Evolutionary conservation across 164 flowering plant species (phyloP).

Genomic region (Vitis rotundifolia): DNA sequence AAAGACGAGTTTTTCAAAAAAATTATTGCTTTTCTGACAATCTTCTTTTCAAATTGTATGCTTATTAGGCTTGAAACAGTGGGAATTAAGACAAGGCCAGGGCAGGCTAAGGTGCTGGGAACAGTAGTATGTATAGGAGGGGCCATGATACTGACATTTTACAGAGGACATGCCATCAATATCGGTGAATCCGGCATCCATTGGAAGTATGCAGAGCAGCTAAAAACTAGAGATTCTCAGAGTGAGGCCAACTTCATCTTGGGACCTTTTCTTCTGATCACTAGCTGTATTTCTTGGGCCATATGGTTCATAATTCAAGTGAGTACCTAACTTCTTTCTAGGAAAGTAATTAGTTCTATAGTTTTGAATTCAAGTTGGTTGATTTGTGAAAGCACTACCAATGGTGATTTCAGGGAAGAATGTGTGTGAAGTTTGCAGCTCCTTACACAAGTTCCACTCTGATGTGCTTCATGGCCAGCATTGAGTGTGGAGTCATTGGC

Average conservation of each 20-base stretch:
- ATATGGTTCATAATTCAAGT: conserved; percentile 79
- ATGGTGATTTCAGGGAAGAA: conserved; percentile 22
- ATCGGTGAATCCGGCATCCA: conserved; percentile 58
- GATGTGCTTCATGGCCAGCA: conserved; percentile 29
- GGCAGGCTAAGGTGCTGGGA: conserved; percentile 74
- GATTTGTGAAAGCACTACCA: too few species aligned
- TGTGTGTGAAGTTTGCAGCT: conserved; percentile 30
- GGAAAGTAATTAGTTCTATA: too few species aligned
- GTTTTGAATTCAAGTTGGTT: background rate
- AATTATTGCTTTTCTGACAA: background rate
- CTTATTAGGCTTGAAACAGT: conserved; percentile 59
- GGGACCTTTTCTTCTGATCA: conserved; percentile 60
- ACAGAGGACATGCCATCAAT: conserved; percentile 54
- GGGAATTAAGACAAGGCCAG: conserved; percentile 46
- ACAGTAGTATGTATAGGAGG: conserved; percentile 79
- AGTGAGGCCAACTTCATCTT: conserved; percentile 21
- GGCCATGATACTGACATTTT: conserved; percentile 85
- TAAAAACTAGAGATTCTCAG: conserved; percentile 15
- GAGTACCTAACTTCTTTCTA: background rate
- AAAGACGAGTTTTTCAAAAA: background rate
- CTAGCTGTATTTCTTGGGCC: conserved; percentile 62
- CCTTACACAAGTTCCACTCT: conserved; percentile 35
- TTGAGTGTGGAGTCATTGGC: conserved; percentile 29
- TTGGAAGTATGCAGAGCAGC: conserved; percentile 53
- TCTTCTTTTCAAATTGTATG: background rate